phyloP scores from a whole-genome alignment of 169 alveolate species.

The Besnoitia besnoiti region DNA sequence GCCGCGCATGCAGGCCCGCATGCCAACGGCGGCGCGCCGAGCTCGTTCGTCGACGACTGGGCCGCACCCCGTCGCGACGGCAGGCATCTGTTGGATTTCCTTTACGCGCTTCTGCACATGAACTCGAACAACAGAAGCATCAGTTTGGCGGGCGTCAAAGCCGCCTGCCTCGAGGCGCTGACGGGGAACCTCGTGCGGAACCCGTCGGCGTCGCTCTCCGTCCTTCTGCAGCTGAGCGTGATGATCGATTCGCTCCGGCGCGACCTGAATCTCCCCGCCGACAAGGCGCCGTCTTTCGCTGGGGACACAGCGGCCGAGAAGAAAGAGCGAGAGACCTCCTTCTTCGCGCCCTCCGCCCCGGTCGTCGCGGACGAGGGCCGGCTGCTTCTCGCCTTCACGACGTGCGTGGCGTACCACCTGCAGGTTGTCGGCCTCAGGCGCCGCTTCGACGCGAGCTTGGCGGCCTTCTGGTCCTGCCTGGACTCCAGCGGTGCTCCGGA shows the following conservation, averaged over 20 bases:
- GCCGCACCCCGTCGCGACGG: slow-evolving; percentile 37
- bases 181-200: slow-evolving; percentile 37
- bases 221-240: slow-evolving; percentile 54
- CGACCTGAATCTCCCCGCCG: slow-evolving; percentile 32
- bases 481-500: background rate
- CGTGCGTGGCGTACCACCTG: slow-evolving; percentile 56
- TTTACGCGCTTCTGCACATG: slow-evolving; percentile 46
- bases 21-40: background rate
- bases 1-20: background rate
- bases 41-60: slow-evolving; percentile 27
- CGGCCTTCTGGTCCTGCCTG: slow-evolving; percentile 41
- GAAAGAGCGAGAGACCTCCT: background rate
- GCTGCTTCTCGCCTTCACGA: slow-evolving; percentile 46
- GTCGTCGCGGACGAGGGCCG: slow-evolving; percentile 37
- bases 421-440: slow-evolving; percentile 57
- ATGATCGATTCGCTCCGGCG: slow-evolving; percentile 26
- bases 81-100: slow-evolving; percentile 46
- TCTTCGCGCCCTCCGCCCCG: background rate
- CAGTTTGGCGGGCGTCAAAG: slow-evolving; percentile 36
- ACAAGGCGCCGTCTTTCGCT: background rate
- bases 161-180: slow-evolving; percentile 45
- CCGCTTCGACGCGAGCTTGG: slow-evolving; percentile 51
- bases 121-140: slow-evolving; percentile 8
- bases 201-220: slow-evolving; percentile 53
- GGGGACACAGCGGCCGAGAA: background rate